Base-by-base conservation (phyloP, 176 grass and related monocot genomes). In the Juncus inflexus region DNA sequence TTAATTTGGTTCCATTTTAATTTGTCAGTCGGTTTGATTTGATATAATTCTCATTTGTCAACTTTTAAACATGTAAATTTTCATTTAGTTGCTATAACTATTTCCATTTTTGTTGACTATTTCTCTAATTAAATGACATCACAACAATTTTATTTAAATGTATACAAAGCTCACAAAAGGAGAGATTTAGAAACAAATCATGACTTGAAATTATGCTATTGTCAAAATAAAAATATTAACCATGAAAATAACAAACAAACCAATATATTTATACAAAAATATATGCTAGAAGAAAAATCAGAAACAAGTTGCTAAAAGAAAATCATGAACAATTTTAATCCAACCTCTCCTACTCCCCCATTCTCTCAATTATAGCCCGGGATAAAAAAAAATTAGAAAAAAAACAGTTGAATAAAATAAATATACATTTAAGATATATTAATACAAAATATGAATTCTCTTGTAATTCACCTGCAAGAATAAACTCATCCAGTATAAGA, bases 391-490 rank as follows among this genome's bases (percentile, higher is more conserved):
- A 28, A 28, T 28, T 28, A 28, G 19, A 28, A 9, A 6, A 49
- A 9, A 64, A 42, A 37, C 55, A 64, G 64, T 47, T 11, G 36
- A 64, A 15, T 4, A 15, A 39, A n/a, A 35, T 55, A 51, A 9
- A 39, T 3, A 9, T 50, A 13, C 39, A 45, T 15, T 40, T 12
- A 64, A 10, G 50, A n/a, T 64, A 75, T 12, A 64, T 64, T 8
- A 7, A 55, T 65, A 75, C 6, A 49, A 37, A 15, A 15, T 97
- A 91, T 74, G 87, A 91, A 74, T 84, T 97, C 80, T 97, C 92
- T 97, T 97, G 92, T 76, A 97, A 77, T 72, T 97, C 92, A 43
- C 92, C 92, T 4, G 92, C 92, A 68, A 97, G 92, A 80, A 97
- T 97, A 77, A 91, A 97, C 61, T 97, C 92, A 70, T 97, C 92